Evolutionary conservation across 805 yeast species (phyloP), one percentile per base, ranked within the genome.

Genomic region (Zygosaccharomyces pseudorouxii): DNA sequence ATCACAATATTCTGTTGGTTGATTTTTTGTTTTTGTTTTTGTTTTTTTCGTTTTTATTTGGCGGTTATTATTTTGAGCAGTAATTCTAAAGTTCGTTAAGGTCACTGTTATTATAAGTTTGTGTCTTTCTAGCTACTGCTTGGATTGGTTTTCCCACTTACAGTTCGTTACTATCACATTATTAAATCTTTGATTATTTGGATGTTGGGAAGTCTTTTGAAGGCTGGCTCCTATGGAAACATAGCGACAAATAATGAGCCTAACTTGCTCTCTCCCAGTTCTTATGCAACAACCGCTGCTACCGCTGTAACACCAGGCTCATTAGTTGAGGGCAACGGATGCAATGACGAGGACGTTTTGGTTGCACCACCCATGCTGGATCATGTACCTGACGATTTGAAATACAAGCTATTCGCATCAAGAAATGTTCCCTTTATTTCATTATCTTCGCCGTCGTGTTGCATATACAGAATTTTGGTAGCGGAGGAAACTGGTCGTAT

Each of bases 401-500:
- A 58, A 50, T 52, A 54, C 11, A 59, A 60, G 52, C 45, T 65
- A 16, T 63, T 59, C 49, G 70, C 60, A 0, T 49, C 64, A 5
- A 62, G 50, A 23, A 50, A 31, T 12, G 42, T 60, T 28, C 55
- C 56, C n/a, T 51, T 46, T 39, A 42, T 47, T 36, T n/a, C 43
- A 8, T 23, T 47, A 12, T 23, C 38, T 2, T 42, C 38, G 11
- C 39, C 39, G 16, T 37, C 48, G 2, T 27, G 53, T 8, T 52
- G 56, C 41, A 59, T 57, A 3, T 71, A 64, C 46, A 57, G 75
- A 40, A 45, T 71, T 12, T 20, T 72, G 2, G 53, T 72, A 2
- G 65, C 70, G 1, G 70, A 69, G 45, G 75, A 70, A 44, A 65
- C 69, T 4, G 73, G 72, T 3, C 69, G 65, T 29, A 62, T 67